Conservation (phyloP, 2,329 filamentous ascomycete genomes). For the Colletotrichum nymphaeae region DNA sequence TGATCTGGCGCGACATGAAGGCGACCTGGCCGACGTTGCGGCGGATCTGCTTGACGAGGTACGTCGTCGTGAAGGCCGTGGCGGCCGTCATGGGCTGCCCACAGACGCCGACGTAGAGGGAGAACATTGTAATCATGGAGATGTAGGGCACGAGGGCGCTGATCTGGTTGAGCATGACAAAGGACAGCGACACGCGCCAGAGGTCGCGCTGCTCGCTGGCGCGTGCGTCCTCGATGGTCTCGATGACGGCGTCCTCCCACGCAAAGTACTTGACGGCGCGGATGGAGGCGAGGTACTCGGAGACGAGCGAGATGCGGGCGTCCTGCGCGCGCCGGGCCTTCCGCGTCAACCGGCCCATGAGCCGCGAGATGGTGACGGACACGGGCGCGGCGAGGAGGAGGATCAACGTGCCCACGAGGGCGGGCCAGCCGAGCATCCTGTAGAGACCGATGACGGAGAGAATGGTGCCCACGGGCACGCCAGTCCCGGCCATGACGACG, state of each 20-base stretch:
- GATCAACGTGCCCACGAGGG: constrained; percentile 62
- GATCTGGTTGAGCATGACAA: constrained; percentile 58
- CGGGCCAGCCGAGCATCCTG: constrained; percentile 65
- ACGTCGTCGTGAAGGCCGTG: constrained; percentile 68
- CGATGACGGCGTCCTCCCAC: constrained; percentile 66
- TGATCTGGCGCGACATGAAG: constrained; percentile 53
- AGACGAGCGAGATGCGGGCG: constrained; percentile 66
- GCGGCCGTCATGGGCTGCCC: constrained; percentile 63
- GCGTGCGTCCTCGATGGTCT: constrained; percentile 62
- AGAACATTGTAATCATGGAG: constrained; percentile 65
- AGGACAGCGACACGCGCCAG: constrained; percentile 63
- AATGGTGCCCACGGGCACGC: constrained; percentile 58
- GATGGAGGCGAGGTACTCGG: constrained; percentile 68
- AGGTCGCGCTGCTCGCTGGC: constrained; percentile 63
- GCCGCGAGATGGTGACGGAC: constrained; percentile 59
- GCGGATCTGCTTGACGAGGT: constrained; percentile 64
- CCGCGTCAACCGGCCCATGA: constrained; percentile 60
- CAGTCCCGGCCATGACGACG: constrained; percentile 57
- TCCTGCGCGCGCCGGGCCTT: constrained; percentile 67
- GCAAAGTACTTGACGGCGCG: constrained; percentile 71
- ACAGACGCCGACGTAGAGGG: constrained; percentile 60
- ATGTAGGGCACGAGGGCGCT: constrained; percentile 64
- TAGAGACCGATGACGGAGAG: constrained; percentile 65
- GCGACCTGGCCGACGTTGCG: constrained; percentile 63
- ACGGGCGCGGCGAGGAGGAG: constrained; percentile 61